Evolutionary conservation across 805 yeast genomes (phyloP).

Genomic region (Suhomyces canberraensis): DNA sequence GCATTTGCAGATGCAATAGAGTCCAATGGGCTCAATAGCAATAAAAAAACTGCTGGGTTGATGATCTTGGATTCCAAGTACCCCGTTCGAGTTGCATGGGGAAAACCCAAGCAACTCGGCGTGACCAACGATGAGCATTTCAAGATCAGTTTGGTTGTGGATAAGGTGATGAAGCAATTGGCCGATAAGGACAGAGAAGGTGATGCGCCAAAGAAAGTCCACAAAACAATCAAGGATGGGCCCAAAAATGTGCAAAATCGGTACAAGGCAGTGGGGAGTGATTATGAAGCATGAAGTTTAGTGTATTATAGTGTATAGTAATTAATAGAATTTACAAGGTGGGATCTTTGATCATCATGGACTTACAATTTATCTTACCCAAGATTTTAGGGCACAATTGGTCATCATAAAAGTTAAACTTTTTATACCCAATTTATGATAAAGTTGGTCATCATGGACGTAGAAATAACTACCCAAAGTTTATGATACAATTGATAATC

Average conservation of each 20-base stretch:
- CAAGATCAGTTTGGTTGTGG: constrained; percentile 49
- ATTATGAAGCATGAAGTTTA: no score
- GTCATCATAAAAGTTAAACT: no score
- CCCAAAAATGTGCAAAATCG: neutral
- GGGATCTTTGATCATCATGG: no score
- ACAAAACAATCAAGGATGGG: neutral
- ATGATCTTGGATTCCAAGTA: constrained; percentile 27
- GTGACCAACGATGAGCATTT: constrained; percentile 40
- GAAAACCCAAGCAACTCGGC: constrained; percentile 44
- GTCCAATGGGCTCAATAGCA: constrained; percentile 24
- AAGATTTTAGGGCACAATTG: no score
- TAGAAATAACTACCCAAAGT: no score
- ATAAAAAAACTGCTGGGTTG: constrained; percentile 30
- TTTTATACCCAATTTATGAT: no score
- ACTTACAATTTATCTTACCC: no score
- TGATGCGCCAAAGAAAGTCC: neutral
- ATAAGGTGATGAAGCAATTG: constrained; percentile 50
- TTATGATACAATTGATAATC: no score
- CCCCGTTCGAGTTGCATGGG: constrained; percentile 58
- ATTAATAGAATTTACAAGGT: no score
- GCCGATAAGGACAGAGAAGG: constrained; percentile 37
- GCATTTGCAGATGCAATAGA: constrained; percentile 23
- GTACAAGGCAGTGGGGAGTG: neutral
- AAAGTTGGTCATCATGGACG: no score
- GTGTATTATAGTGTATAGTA: no score